These are phyloP conservation scores for Platanus orientalis DNA, from an alignment of 164 flowering plant species.

Conservation along the genomic window DNA sequence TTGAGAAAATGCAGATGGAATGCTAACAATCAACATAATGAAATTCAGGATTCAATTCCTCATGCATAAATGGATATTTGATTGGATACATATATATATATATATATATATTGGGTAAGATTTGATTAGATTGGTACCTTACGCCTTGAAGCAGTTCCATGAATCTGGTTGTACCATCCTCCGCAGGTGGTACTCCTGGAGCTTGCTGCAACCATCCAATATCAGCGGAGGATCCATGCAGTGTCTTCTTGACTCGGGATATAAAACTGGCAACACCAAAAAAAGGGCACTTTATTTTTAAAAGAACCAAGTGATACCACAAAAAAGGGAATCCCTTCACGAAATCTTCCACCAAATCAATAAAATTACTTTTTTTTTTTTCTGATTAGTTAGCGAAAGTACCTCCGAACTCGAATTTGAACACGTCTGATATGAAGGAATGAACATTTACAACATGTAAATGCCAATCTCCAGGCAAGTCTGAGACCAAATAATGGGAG, in stretches of 20 bases:
- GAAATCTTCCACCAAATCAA: not conserved
- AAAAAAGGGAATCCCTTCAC: not conserved
- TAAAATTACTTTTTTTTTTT: not conserved
- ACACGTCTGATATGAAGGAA: conserved; percentile 31
- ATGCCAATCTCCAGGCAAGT: conserved; percentile 47
- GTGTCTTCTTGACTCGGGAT: conserved; percentile 50
- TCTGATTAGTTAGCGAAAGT: no score
- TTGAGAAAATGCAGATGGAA: not conserved
- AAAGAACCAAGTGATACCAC: conserved; percentile 1
- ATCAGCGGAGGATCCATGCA: conserved; percentile 79
- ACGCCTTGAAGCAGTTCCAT: conserved; percentile 60
- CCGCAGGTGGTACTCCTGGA: conserved; percentile 60
- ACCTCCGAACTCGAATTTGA: conserved; percentile 47
- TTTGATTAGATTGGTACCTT: conserved; percentile 39
- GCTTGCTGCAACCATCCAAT: conserved; percentile 82
- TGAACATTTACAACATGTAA: conserved; percentile 35
- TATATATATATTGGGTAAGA: no score
- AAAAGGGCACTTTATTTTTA: conserved; percentile 2
- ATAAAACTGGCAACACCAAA: conserved; percentile 36
- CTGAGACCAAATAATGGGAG: conserved; percentile 53
- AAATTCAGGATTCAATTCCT: not conserved
- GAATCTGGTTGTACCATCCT: conserved; percentile 77
- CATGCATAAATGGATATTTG: not conserved
- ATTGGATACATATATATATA: no score
- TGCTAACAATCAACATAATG: not conserved